A percentile compares a stretch with the other conserved stretches of the same genome.
These are phyloP conservation scores for Rhexocercosporidium sp. DNA, from an alignment of 2,329 filamentous ascomycete species.

Conservation along the genomic window DNA sequence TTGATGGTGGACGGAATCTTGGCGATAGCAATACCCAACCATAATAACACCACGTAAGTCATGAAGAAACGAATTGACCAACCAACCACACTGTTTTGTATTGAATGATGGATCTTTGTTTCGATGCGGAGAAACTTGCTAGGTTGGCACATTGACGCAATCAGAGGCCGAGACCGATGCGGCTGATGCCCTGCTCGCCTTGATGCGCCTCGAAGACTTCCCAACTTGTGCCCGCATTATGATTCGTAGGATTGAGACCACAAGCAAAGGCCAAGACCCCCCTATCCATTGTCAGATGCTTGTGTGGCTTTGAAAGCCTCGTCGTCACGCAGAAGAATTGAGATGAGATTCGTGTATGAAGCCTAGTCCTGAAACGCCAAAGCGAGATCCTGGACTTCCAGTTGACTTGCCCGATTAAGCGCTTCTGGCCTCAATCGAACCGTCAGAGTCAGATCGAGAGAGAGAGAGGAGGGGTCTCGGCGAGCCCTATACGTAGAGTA, in stretches of 20 bases:
- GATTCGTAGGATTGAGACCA: neutral
- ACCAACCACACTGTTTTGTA: neutral
- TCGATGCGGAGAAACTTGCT: constrained; percentile 8
- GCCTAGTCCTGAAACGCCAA: neutral
- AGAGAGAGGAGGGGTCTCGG: neutral
- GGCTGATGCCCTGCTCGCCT: neutral
- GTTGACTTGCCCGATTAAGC: neutral
- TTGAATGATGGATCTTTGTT: constrained; percentile 12
- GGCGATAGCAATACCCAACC: neutral
- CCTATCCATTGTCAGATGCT: neutral
- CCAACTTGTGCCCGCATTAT: neutral
- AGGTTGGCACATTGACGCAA: neutral
- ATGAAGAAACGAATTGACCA: neutral
- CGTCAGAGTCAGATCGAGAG: neutral
- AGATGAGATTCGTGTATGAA: neutral
- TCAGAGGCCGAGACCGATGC: neutral
- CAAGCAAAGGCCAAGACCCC: neutral
- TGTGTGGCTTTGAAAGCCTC: neutral
- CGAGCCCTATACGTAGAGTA: neutral
- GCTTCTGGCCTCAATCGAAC: neutral
- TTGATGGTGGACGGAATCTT: constrained; percentile 10
- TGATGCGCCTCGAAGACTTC: neutral
- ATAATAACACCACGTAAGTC: neutral
- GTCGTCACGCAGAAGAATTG: neutral
- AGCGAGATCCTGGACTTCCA: neutral